Evolutionary conservation across 768 basidiomycete genomes (phyloP).

Genomic region (Amanita rubescens): DNA sequence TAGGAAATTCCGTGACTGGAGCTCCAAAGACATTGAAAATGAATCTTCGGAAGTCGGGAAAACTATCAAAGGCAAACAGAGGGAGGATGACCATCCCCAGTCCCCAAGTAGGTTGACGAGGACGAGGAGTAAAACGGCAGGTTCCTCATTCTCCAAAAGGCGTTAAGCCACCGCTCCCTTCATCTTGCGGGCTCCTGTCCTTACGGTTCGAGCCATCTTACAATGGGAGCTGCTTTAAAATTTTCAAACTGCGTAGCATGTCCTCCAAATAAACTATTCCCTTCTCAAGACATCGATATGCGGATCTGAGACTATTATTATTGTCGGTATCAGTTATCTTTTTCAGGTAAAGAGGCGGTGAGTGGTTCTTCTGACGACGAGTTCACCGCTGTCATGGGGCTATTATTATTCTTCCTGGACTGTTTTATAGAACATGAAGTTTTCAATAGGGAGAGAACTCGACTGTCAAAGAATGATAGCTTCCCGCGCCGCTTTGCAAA

Average conservation of each 20-base stretch:
- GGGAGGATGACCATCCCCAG: slow-evolving; percentile 26
- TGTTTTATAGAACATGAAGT: not conserved
- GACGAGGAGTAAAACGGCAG: slow-evolving; percentile 15
- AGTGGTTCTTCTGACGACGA: not conserved
- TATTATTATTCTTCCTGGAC: not conserved
- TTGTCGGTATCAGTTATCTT: not conserved
- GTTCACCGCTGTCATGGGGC: not conserved
- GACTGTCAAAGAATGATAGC: not conserved
- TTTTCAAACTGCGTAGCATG: not conserved
- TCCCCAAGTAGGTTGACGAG: slow-evolving; percentile 16
- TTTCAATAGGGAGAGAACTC: not conserved
- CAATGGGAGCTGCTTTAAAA: not conserved
- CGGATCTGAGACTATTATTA: not conserved
- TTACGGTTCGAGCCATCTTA: not conserved
- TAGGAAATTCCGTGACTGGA: slow-evolving; percentile 67
- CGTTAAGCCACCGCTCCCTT: not conserved
- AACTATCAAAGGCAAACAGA: slow-evolving; percentile 22
- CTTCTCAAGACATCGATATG: not conserved
- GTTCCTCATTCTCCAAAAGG: not conserved
- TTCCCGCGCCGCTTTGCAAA: not conserved
- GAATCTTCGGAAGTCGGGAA: slow-evolving; percentile 23
- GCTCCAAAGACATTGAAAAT: slow-evolving; percentile 30
- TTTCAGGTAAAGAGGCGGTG: not conserved
- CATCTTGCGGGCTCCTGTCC: not conserved
- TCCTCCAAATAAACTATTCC: not conserved